phyloP scores from a whole-genome alignment of 2,329 filamentous ascomycete species.

The Catunica adiposa region DNA sequence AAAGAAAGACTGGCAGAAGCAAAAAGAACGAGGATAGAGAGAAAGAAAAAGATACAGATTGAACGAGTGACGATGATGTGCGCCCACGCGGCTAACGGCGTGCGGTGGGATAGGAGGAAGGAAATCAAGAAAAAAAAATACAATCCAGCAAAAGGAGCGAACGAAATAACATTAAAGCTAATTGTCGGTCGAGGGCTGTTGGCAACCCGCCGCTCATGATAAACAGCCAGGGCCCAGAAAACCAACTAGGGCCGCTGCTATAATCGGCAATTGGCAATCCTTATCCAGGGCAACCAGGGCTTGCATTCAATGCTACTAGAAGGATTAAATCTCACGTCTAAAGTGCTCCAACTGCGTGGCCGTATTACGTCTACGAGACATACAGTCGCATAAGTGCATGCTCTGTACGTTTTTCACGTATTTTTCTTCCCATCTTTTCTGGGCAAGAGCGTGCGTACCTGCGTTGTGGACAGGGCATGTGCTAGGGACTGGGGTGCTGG shows the following conservation, averaged over 20 bases:
- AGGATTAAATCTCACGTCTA: no score
- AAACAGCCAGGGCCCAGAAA: background rate
- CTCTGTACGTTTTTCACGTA: no score
- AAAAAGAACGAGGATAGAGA: background rate
- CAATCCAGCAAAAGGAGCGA: background rate
- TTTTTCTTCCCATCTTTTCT: background rate
- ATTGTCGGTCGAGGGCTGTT: no score
- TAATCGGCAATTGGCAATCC: background rate
- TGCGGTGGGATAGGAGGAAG: background rate
- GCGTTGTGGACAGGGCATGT: background rate
- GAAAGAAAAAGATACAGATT: background rate
- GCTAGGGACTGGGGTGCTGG: background rate
- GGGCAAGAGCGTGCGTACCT: background rate
- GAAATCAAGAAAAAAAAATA: background rate
- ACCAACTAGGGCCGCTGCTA: background rate
- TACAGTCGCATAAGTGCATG: no score
- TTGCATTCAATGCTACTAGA: no score
- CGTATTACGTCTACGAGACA: no score
- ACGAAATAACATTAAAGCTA: background rate
- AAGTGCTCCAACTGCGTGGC: no score
- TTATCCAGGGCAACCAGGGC: no score
- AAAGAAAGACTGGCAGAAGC: background rate
- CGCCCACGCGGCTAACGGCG: background rate
- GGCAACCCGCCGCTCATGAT: background rate
- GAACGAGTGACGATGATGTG: slow-evolving; percentile 5